These are phyloP conservation scores for Lichtheimia ornata DNA, from an alignment of 371 early-diverging fungal species.

Conservation along the genomic window DNA sequence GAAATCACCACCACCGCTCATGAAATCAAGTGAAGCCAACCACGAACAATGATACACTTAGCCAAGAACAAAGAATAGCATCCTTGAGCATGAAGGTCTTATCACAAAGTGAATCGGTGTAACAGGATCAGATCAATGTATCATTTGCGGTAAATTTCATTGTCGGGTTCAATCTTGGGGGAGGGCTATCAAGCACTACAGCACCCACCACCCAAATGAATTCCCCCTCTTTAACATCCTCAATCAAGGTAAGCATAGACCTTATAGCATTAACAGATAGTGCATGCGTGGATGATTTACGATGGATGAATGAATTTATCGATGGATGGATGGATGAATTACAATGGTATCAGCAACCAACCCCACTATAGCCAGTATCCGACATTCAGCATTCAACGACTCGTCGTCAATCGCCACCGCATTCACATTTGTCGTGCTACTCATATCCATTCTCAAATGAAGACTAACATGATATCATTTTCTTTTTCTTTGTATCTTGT, in stretches of 20 bases:
- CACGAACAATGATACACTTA: too few relatives aligned
- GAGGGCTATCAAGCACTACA: too few relatives aligned
- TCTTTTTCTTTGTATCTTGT: not conserved
- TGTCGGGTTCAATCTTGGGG: too few relatives aligned
- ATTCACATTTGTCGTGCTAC: not conserved
- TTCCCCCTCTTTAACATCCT: slow-evolving; percentile 3
- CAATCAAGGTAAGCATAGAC: not conserved
- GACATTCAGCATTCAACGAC: not conserved
- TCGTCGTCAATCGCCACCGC: too few relatives aligned
- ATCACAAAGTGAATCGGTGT: too few relatives aligned
- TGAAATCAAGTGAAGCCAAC: too few relatives aligned
- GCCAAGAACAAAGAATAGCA: too few relatives aligned
- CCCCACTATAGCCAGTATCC: not conserved
- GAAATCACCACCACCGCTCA: too few relatives aligned
- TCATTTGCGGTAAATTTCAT: too few relatives aligned
- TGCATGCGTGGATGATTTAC: not conserved
- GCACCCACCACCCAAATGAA: not conserved
- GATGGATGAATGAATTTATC: slow-evolving; percentile 9
- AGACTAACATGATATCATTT: not conserved
- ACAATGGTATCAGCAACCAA: not conserved
- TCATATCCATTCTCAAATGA: not conserved
- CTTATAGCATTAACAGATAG: not conserved
- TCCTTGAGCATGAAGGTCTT: too few relatives aligned
- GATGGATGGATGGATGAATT: slow-evolving; percentile 12
- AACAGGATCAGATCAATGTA: too few relatives aligned